Conservation (phyloP, 257 asterid species). For the Plantago major region DNA sequence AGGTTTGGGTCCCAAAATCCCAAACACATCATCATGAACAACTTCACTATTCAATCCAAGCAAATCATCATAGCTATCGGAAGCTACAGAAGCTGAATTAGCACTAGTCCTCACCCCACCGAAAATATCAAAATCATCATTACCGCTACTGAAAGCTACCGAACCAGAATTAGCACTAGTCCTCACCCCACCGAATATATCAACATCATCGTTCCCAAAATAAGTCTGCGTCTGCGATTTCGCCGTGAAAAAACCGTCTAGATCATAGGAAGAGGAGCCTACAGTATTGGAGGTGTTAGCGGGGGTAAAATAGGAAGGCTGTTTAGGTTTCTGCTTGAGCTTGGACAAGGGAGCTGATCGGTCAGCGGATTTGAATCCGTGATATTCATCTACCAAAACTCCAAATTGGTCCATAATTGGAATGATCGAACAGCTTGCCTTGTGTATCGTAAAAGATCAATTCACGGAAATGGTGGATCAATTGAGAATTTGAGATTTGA, state of each 20-base stretch:
- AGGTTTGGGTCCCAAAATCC: conserved; percentile 23
- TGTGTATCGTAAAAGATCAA: too few relatives aligned
- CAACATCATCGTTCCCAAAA: conserved; percentile 18
- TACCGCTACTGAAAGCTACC: conserved; percentile 18
- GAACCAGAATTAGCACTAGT: conserved; percentile 15
- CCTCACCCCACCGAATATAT: conserved; percentile 33
- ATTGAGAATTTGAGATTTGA: neutral
- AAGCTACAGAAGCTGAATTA: conserved; percentile 19
- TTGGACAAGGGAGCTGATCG: conserved; percentile 49
- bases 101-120: conserved; percentile 25
- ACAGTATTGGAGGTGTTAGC: conserved; percentile 17
- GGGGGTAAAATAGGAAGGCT: conserved; percentile 14
- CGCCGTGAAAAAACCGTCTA: conserved; percentile 36
- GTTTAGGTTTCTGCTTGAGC: conserved; percentile 35
- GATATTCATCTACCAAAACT: conserved; percentile 49
- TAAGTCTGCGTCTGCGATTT: neutral
- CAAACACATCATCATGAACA: conserved; percentile 33
- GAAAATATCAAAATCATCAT: conserved; percentile 29
- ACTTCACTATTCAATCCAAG: conserved; percentile 24
- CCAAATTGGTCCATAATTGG: conserved; percentile 58
- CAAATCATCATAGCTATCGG: conserved; percentile 26
- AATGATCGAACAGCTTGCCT: too few relatives aligned
- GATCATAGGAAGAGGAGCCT: conserved; percentile 28
- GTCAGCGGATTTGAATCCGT: conserved; percentile 47
- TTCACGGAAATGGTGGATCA: neutral